Evolutionary conservation across 768 basidiomycete species (phyloP).

Genomic region (Krasilnikovozyma curviuscula): DNA sequence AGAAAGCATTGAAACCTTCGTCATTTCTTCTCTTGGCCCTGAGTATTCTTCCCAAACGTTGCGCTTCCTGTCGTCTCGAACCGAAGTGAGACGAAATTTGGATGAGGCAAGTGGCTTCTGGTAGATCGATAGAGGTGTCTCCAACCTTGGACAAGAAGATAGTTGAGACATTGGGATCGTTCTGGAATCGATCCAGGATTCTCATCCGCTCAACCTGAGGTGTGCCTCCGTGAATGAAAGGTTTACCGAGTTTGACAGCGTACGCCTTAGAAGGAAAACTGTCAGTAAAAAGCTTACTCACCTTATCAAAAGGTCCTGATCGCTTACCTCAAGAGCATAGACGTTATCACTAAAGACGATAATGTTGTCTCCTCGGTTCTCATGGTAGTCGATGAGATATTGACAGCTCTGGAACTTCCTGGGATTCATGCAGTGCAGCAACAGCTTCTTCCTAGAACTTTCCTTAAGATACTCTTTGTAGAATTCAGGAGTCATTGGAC

Average conservation of each 20-base stretch:
- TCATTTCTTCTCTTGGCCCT: constrained; percentile 95
- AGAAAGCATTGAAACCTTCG: constrained; percentile 98
- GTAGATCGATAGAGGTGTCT: constrained; percentile 95
- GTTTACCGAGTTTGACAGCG: constrained; percentile 77
- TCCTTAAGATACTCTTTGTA: constrained; percentile 91
- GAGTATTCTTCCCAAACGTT: constrained; percentile 78
- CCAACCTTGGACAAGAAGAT: constrained; percentile 98
- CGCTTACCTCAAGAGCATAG: constrained; percentile 69
- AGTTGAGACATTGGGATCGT: constrained; percentile 85
- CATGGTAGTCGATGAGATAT: constrained; percentile 94
- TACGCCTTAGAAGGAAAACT: constrained; percentile 37
- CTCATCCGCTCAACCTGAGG: constrained; percentile 90
- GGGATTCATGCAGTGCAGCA: constrained; percentile 98
- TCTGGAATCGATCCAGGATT: constrained; percentile 85
- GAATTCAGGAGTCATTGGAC: constrained; percentile 98
- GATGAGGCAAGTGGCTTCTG: constrained; percentile 96
- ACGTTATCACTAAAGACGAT: constrained; percentile 99
- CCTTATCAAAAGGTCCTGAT: not conserved
- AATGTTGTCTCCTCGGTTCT: constrained; percentile 92
- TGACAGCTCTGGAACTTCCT: constrained; percentile 99
- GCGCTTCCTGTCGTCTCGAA: constrained; percentile 91
- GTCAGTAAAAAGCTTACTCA: not conserved
- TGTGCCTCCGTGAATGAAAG: constrained; percentile 89
- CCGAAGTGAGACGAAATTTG: constrained; percentile 99
- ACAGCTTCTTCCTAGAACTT: constrained; percentile 78